Conservation (phyloP, 345 rosid species). For the Acer yangbiense region DNA sequence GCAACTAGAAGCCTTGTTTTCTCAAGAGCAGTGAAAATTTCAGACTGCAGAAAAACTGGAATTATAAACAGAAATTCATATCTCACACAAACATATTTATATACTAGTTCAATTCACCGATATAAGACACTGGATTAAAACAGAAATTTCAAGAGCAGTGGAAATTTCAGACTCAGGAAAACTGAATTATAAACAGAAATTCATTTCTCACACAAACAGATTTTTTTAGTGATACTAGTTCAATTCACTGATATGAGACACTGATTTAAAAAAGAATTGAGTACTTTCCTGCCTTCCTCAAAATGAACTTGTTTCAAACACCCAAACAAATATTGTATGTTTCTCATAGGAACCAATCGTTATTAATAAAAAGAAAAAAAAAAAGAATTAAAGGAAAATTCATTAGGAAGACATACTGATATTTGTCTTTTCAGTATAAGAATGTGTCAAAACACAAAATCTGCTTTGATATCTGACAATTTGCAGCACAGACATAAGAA, state of each 20-base stretch:
- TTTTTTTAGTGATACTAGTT: not conserved
- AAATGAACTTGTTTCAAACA: slow-evolving; percentile 4
- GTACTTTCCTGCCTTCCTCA: slow-evolving; percentile 6
- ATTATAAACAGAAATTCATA: slow-evolving; percentile 16
- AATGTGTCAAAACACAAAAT: not conserved
- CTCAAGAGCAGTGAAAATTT: slow-evolving; percentile 82
- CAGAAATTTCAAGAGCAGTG: not conserved
- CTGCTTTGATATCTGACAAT: not conserved
- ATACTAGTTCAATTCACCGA: slow-evolving; percentile 8
- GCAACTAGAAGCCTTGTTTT: slow-evolving; percentile 80
- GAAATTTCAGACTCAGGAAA: too few species aligned
- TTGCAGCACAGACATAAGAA: not conserved
- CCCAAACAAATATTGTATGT: not conserved
- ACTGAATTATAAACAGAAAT: too few species aligned
- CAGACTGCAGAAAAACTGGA: slow-evolving; percentile 59
- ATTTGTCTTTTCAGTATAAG: not conserved
- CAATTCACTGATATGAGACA: not conserved
- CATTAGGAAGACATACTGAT: not conserved
- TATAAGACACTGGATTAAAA: slow-evolving; percentile 10
- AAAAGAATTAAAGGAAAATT: not conserved
- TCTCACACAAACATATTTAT: not conserved
- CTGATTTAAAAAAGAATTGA: slow-evolving; percentile 8
- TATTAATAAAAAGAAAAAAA: not conserved
- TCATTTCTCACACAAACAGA: too few species aligned
- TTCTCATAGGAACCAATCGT: not conserved